Evolutionary conservation across 192 early-diverging fungal species (phyloP).

Genomic region (Radiomyces spectabilis): DNA sequence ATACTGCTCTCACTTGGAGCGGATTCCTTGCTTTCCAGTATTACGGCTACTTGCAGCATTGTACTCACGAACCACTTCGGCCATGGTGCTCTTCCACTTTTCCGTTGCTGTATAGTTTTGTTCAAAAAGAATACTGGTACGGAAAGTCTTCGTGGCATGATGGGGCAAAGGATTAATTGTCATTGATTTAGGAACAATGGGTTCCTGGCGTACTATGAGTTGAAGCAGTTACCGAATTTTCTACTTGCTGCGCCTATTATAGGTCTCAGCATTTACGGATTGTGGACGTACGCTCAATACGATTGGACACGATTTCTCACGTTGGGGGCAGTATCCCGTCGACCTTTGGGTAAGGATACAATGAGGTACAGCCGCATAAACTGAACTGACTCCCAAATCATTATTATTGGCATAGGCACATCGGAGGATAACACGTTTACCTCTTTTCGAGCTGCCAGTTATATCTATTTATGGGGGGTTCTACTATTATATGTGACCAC

Average conservation of each 20-base stretch:
- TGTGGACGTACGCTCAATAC: slow-evolving; percentile 44
- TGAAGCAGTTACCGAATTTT: slow-evolving; percentile 88
- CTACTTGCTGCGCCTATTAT: slow-evolving; percentile 77
- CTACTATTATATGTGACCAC: slow-evolving; percentile 54
- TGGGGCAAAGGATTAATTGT: too few relatives aligned
- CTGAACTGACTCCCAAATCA: too few relatives aligned
- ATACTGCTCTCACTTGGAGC: slow-evolving; percentile 28
- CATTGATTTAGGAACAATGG: slow-evolving; percentile 79
- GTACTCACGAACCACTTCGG: slow-evolving; percentile 30
- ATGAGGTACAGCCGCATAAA: neutral
- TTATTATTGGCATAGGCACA: neutral
- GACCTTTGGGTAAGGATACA: neutral
- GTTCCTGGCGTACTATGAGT: slow-evolving; percentile 75
- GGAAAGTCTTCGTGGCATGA: too few relatives aligned
- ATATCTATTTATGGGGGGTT: slow-evolving; percentile 61
- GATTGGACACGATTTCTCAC: slow-evolving; percentile 48
- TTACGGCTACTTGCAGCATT: slow-evolving; percentile 57
- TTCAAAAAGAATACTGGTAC: slow-evolving; percentile 84
- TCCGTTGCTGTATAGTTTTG: slow-evolving; percentile 74
- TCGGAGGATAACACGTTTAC: neutral
- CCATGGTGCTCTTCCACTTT: slow-evolving; percentile 59
- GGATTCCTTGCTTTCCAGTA: slow-evolving; percentile 60
- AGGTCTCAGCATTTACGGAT: slow-evolving; percentile 48
- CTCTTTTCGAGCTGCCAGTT: slow-evolving; percentile 1
- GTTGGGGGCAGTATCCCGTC: slow-evolving; percentile 34